phyloP scores from a whole-genome alignment of 176 grass and related monocot genomes.

The Cenchrus fungigraminus region DNA sequence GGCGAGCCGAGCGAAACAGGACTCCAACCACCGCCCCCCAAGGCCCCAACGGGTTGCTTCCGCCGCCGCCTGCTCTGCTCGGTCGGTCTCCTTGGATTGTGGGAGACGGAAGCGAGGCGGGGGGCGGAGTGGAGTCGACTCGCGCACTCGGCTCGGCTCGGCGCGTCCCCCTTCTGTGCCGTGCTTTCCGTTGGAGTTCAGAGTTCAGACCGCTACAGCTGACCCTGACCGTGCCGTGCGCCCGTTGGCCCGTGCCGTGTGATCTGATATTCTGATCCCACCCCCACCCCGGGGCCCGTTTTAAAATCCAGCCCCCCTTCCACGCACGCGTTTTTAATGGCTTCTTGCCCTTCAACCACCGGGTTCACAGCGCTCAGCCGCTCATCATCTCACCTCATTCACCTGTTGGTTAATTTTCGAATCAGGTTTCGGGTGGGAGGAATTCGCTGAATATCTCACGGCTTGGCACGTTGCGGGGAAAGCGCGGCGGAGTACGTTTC shows the following conservation, averaged over 20 bases:
- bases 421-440: neutral
- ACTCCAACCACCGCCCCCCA: neutral
- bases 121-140: neutral
- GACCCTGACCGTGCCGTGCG: neutral
- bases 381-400: neutral
- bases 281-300: neutral
- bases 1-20: neutral
- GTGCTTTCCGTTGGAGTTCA: constrained; percentile 13
- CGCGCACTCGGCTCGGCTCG: neutral
- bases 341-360: neutral
- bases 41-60: neutral
- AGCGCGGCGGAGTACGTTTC: constrained; percentile 41
- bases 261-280: neutral
- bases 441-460: constrained; percentile 39
- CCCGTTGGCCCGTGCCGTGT: neutral
- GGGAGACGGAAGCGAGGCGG: constrained; percentile 36
- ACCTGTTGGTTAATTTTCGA: neutral
- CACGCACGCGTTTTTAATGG: neutral
- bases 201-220: neutral
- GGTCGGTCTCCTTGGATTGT: constrained; percentile 10
- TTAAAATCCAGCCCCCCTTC: neutral
- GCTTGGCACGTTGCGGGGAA: constrained; percentile 30
- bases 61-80: constrained; percentile 11
- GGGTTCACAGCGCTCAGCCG: neutral
- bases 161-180: neutral